These are phyloP conservation scores for Pleodorina starrii DNA, from an alignment of 139 green algal genomes.

Conservation along the genomic window DNA sequence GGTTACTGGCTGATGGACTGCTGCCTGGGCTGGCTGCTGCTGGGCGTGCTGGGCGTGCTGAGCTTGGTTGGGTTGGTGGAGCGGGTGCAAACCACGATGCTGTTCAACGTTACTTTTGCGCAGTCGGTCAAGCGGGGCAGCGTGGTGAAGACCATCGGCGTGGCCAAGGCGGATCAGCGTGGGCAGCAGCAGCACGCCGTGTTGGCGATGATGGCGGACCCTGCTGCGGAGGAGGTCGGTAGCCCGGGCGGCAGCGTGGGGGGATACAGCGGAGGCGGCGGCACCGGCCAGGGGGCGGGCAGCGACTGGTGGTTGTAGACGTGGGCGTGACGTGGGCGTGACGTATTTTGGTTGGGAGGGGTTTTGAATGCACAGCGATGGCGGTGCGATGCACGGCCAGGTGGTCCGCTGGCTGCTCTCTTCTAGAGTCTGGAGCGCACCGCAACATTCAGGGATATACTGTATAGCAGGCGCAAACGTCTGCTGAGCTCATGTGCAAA, in stretches of 20 bases:
- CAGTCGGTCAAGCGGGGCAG: conserved; percentile 4
- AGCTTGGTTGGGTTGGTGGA: conserved; percentile 36
- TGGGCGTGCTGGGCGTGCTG: conserved; percentile 38
- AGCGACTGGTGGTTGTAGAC: too few relatives aligned
- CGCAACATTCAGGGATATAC: too few relatives aligned
- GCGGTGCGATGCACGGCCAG: too few relatives aligned
- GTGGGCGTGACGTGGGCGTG: too few relatives aligned
- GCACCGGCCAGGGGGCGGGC: too few relatives aligned
- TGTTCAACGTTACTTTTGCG: conserved; percentile 51
- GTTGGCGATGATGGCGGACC: conserved; percentile 1
- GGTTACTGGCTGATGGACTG: conserved; percentile 19
- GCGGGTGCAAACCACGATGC: conserved; percentile 37
- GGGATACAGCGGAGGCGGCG: too few relatives aligned
- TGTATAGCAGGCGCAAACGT: too few relatives aligned
- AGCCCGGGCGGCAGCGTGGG: not conserved
- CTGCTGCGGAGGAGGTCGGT: not conserved
- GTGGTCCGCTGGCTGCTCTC: too few relatives aligned
- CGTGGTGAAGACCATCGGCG: conserved; percentile 34
- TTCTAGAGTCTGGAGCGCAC: too few relatives aligned
- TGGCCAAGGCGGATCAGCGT: not conserved
- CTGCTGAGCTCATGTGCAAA: too few relatives aligned
- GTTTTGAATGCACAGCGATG: too few relatives aligned
- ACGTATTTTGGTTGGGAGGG: too few relatives aligned
- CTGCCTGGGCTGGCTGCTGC: conserved; percentile 13
- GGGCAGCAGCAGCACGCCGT: not conserved